Percentiles rank a stretch among this genome's conserved stretches.
phyloP scores from a whole-genome alignment of 2,329 filamentous ascomycete genomes.

The Sordariomycetes sp. region DNA sequence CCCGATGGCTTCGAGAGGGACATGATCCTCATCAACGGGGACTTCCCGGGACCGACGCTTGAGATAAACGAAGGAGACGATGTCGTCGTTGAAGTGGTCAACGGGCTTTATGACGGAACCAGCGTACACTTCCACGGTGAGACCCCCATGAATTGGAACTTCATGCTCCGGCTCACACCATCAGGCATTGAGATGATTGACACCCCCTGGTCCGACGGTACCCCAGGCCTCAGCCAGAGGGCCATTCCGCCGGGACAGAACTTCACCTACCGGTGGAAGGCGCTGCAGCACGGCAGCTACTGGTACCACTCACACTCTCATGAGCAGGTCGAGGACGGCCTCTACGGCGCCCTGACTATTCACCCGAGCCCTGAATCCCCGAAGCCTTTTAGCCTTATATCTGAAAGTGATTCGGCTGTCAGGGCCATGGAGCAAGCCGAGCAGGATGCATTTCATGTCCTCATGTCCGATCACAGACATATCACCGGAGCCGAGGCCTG shows the following conservation, averaged over 20 bases:
- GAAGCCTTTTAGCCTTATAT: slow-evolving; percentile 9
- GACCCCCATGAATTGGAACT: background rate
- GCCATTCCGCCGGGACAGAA: slow-evolving; percentile 31
- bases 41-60: slow-evolving; percentile 48
- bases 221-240: slow-evolving; percentile 40
- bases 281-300: slow-evolving; percentile 41
- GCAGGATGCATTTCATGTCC: slow-evolving; percentile 26
- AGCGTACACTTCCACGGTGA: slow-evolving; percentile 35
- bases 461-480: slow-evolving; percentile 44
- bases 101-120: slow-evolving; percentile 30
- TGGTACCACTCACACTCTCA: slow-evolving; percentile 47
- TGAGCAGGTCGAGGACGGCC: slow-evolving; percentile 44
- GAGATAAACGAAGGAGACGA: slow-evolving; percentile 36
- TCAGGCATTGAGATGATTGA: slow-evolving; percentile 32
- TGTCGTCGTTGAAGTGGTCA: slow-evolving; percentile 28
- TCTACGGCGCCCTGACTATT: slow-evolving; percentile 43
- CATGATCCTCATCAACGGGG: slow-evolving; percentile 41
- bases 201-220: slow-evolving; percentile 48
- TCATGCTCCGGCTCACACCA: background rate
- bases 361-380: slow-evolving; percentile 13
- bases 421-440: slow-evolving; percentile 35
- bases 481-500: slow-evolving; percentile 33
- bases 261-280: slow-evolving; percentile 41
- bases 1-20: slow-evolving; percentile 29
- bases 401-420: slow-evolving; percentile 17